These are phyloP conservation scores for Macrophomina tecta DNA, from an alignment of 2,329 filamentous ascomycete genomes.

Conservation along the genomic window DNA sequence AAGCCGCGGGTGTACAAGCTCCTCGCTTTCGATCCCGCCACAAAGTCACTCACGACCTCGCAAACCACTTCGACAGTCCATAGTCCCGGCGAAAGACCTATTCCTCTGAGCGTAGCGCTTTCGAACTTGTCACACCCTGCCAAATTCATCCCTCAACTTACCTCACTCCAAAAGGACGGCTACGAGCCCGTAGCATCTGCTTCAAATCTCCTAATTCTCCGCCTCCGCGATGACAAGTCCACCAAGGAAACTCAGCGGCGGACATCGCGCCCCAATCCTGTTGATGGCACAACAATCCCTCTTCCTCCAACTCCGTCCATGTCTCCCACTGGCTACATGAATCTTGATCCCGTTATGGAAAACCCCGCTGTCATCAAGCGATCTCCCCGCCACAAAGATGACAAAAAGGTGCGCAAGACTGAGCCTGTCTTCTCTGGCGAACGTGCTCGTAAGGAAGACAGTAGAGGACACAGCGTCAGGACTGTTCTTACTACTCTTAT, in stretches of 20 bases:
- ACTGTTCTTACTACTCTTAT: slow-evolving; percentile 25
- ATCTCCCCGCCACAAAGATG: neutral
- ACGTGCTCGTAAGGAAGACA: neutral
- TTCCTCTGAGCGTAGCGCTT: slow-evolving; percentile 30
- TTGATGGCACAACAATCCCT: slow-evolving; percentile 43
- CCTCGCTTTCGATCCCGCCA: slow-evolving; percentile 38
- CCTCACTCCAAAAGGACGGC: slow-evolving; percentile 26
- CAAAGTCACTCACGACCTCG: slow-evolving; percentile 35
- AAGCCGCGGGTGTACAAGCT: slow-evolving; percentile 34
- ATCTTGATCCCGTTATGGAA: slow-evolving; percentile 26
- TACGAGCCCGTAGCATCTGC: slow-evolving; percentile 40
- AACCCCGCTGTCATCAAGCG: slow-evolving; percentile 4
- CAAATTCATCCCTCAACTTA: slow-evolving; percentile 37
- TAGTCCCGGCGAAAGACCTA: slow-evolving; percentile 29
- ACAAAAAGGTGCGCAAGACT: slow-evolving; percentile 24
- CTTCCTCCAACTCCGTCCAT: slow-evolving; percentile 26
- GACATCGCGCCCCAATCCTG: slow-evolving; percentile 35
- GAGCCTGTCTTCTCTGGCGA: slow-evolving; percentile 26
- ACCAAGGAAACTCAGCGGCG: neutral
- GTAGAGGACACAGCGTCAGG: slow-evolving; percentile 14
- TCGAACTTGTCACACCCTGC: slow-evolving; percentile 18
- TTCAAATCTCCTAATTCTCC: slow-evolving; percentile 41
- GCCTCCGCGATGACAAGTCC: slow-evolving; percentile 30
- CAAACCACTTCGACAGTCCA: slow-evolving; percentile 19
- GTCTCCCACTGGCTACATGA: slow-evolving; percentile 28